A percentile compares a stretch with the other conserved stretches of the same genome.
These are phyloP conservation scores for Ceratocystis eucalypticola DNA, from an alignment of 2,329 filamentous ascomycete genomes.

Conservation along the genomic window DNA sequence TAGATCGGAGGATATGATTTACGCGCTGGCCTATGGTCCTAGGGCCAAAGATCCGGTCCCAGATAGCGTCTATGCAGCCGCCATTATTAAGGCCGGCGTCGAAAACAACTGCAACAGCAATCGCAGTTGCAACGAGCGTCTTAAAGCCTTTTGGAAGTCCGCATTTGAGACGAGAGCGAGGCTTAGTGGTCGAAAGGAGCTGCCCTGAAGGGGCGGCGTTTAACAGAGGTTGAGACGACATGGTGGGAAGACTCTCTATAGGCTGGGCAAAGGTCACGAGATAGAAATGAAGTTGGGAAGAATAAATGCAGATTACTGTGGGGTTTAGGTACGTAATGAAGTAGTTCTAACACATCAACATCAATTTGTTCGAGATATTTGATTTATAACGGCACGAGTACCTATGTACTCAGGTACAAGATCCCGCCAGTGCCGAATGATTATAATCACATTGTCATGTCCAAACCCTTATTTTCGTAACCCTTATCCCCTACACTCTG, in stretches of 20 bases:
- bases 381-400: no score
- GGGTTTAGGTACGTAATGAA: no score
- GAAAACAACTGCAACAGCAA: not conserved
- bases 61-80: not conserved
- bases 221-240: constrained; percentile 11
- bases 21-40: constrained; percentile 10
- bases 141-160: not conserved
- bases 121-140: not conserved
- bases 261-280: not conserved
- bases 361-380: no score
- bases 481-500: no score
- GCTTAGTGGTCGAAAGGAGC: not conserved
- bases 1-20: constrained; percentile 12
- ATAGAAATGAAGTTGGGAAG: not conserved
- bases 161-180: not conserved
- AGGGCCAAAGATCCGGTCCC: constrained; percentile 7
- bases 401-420: no score
- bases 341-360: no score
- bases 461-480: no score
- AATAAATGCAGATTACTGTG: no score
- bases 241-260: not conserved
- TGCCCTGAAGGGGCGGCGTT: not conserved
- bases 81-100: not conserved
- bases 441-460: no score
- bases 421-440: no score